Evolutionary conservation across 2,329 filamentous ascomycete species (phyloP).

Genomic region (Penicillium sp.): DNA sequence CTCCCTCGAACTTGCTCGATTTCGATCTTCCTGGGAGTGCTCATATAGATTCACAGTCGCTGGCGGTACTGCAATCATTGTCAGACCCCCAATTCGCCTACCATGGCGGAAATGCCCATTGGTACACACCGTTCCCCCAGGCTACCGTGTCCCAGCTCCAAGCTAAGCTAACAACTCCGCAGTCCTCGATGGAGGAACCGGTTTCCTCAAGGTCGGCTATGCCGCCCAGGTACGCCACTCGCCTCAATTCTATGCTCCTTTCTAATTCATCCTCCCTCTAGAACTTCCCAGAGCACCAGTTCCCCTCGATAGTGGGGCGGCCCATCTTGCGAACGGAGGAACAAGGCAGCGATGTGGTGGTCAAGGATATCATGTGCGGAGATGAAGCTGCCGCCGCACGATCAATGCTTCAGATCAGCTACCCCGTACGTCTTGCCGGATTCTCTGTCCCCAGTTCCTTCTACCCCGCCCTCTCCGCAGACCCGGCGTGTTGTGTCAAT

Average conservation of each 20-base stretch:
- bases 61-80: conserved; percentile 1
- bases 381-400: conserved; percentile 95
- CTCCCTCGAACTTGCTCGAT: conserved; percentile 20
- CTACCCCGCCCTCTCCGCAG: conserved; percentile 23
- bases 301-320: conserved; percentile 95
- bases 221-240: conserved; percentile 70
- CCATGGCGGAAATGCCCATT: conserved; percentile 54
- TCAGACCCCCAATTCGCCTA: conserved; percentile 20
- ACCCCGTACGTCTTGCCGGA: conserved; percentile 64
- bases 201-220: conserved; percentile 99
- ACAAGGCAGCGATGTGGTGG: conserved; percentile 69
- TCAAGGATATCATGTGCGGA: conserved; percentile 99
- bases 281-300: conserved; percentile 99
- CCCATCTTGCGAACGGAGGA: conserved; percentile 98
- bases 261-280: conserved; percentile 42
- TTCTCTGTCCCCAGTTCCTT: conserved; percentile 3
- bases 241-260: neutral
- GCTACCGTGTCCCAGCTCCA: conserved; percentile 25
- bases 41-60: conserved; percentile 4
- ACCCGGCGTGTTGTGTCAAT: conserved; percentile 26
- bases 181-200: conserved; percentile 99
- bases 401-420: conserved; percentile 97
- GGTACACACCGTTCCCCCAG: conserved; percentile 37
- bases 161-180: conserved; percentile 35
- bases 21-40: conserved; percentile 17